Percentiles rank a stretch among this genome's conserved stretches.
Conservation (phyloP, 805 yeast genomes). For the Priceomyces carsonii region DNA sequence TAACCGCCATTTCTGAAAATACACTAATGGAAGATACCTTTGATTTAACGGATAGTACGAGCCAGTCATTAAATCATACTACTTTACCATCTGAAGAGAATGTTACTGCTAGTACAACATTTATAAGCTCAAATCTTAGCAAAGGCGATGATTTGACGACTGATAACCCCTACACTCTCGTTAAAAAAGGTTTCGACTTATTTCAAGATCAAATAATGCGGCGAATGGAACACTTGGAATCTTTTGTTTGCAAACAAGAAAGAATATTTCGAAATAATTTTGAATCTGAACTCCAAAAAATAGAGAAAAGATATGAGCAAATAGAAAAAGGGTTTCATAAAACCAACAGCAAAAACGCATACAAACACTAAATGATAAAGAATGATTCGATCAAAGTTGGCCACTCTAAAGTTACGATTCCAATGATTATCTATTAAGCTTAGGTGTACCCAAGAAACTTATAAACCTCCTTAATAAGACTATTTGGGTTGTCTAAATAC, state of each 20-base stretch:
- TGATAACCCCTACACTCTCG: constrained; percentile 7
- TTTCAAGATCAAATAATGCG: constrained; percentile 11
- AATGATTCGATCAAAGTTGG: too few species aligned
- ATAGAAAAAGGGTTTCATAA: too few species aligned
- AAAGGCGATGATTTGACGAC: background rate
- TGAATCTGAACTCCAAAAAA: constrained; percentile 11
- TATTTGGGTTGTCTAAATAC: constrained; percentile 50
- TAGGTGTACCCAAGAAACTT: constrained; percentile 28
- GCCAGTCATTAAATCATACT: background rate
- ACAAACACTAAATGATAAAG: too few species aligned
- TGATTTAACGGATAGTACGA: too few species aligned
- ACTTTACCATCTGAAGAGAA: background rate
- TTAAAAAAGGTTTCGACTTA: constrained; percentile 11
- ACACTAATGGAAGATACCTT: background rate
- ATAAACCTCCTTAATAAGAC: constrained; percentile 30
- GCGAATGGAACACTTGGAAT: constrained; percentile 13
- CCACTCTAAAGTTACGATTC: too few species aligned
- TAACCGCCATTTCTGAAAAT: background rate
- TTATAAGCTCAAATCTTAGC: constrained; percentile 2
- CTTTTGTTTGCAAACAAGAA: constrained; percentile 9
- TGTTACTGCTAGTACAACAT: constrained; percentile 8
- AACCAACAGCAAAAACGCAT: too few species aligned
- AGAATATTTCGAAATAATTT: constrained; percentile 12
- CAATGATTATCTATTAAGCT: constrained; percentile 12
- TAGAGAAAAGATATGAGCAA: constrained; percentile 7